Evolutionary conservation across 441 rosid genomes (phyloP).

Genomic region (Aleurites moluccanus): DNA sequence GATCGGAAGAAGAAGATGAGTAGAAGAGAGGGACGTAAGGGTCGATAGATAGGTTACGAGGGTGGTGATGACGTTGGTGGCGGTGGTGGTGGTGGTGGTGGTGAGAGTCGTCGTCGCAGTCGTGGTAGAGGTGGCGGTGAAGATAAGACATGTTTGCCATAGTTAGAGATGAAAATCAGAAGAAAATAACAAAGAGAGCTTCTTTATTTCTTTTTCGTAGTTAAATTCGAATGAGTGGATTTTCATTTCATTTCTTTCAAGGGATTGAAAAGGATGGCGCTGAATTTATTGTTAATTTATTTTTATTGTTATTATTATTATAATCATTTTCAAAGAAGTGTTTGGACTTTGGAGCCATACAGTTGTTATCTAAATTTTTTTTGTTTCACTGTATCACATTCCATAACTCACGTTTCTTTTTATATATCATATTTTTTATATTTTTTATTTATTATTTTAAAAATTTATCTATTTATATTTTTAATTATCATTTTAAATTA

Average conservation of each 20-base stretch:
- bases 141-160: slow-evolving; percentile 38
- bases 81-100: slow-evolving; percentile 18
- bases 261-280: too few species aligned
- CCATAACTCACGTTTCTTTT: too few species aligned
- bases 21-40: slow-evolving; percentile 17
- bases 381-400: too few species aligned
- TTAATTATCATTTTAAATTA: too few species aligned
- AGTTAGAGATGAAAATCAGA: neutral
- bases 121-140: slow-evolving; percentile 23
- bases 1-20: slow-evolving; percentile 5
- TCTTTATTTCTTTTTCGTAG: neutral
- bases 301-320: too few species aligned
- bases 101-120: slow-evolving; percentile 17
- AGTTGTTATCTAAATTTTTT: too few species aligned
- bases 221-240: neutral
- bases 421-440: too few species aligned
- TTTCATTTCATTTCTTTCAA: neutral
- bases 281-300: too few species aligned
- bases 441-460: too few species aligned
- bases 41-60: neutral
- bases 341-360: too few species aligned
- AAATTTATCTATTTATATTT: too few species aligned
- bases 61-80: slow-evolving; percentile 14
- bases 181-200: neutral
- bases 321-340: too few species aligned